Evolutionary conservation across 441 rosid genomes (phyloP).

Genomic region (Croton laevigatus): DNA sequence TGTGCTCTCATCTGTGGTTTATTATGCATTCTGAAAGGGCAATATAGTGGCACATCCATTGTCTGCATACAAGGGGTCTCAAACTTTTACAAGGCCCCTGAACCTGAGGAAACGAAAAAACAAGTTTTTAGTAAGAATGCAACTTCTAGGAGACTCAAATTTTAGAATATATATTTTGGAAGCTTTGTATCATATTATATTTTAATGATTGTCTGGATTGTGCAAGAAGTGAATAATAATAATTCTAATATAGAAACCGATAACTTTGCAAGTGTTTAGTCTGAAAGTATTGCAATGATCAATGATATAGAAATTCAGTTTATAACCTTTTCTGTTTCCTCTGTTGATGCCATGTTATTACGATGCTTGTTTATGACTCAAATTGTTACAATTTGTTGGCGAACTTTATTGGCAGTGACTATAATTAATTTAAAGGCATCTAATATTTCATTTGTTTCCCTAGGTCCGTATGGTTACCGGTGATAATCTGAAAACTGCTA

Average conservation of each 20-base stretch:
- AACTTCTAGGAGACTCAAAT: not conserved
- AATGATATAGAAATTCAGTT: not conserved
- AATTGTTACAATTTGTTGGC: not conserved
- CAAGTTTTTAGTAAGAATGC: not conserved
- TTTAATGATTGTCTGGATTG: not conserved
- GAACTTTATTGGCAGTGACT: not conserved
- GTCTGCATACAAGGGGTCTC: not conserved
- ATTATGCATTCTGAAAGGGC: not conserved
- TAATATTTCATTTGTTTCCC: not conserved
- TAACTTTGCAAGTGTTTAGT: not conserved
- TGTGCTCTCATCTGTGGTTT: not conserved
- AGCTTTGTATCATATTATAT: not conserved
- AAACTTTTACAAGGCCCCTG: not conserved
- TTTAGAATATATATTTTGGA: not conserved
- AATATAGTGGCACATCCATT: not conserved
- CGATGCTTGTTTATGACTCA: not conserved
- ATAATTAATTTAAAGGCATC: not conserved
- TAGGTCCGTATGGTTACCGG: constrained; percentile 99
- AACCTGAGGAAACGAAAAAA: not conserved
- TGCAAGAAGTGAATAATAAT: not conserved
- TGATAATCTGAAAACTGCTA: constrained; percentile 89
- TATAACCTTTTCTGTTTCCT: not conserved
- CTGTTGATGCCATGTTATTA: not conserved
- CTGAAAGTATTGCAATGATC: not conserved
- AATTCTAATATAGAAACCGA: not conserved